Evolutionary conservation across 805 yeast species (phyloP).

Genomic region (Brettanomyces sp.): DNA sequence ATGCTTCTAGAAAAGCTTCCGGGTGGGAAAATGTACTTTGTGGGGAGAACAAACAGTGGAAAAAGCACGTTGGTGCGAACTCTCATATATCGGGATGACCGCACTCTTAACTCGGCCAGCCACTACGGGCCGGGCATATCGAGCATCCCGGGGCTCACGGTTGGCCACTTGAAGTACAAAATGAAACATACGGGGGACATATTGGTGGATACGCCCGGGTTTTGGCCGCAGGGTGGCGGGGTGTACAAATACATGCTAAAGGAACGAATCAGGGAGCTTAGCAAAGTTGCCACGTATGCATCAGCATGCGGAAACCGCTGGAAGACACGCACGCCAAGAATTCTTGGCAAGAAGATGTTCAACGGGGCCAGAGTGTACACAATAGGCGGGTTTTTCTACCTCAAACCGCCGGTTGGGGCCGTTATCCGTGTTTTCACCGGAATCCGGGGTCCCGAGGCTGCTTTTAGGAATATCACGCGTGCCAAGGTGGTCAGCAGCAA

Average conservation of each 20-base stretch:
- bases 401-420: constrained; percentile 43
- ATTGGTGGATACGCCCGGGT: constrained; percentile 42
- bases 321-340: constrained; percentile 2
- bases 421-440: constrained; percentile 34
- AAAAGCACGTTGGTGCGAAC: constrained; percentile 53
- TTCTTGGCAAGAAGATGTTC: constrained; percentile 10
- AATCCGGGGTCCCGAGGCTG: constrained; percentile 28
- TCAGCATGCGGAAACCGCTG: constrained; percentile 1
- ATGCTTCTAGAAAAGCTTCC: constrained; percentile 30
- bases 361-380: constrained; percentile 24
- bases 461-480: constrained; percentile 24
- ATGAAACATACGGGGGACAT: constrained; percentile 16
- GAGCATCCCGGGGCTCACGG: constrained; percentile 64
- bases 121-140: constrained; percentile 37
- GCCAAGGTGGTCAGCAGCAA: constrained; percentile 20
- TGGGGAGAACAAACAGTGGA: constrained; percentile 66
- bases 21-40: constrained; percentile 33
- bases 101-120: constrained; percentile 16
- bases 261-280: constrained; percentile 1
- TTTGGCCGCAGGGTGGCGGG: constrained; percentile 20
- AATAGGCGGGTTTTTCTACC: constrained; percentile 53
- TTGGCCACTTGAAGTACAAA: constrained; percentile 26
- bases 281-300: constrained; percentile 6
- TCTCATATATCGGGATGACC: constrained; percentile 19
- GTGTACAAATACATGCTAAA: constrained; percentile 21